Percentiles rank a stretch among this genome's conserved stretches.
phyloP scores from a whole-genome alignment of 2,329 filamentous ascomycete species.

The Knufia petricola region DNA sequence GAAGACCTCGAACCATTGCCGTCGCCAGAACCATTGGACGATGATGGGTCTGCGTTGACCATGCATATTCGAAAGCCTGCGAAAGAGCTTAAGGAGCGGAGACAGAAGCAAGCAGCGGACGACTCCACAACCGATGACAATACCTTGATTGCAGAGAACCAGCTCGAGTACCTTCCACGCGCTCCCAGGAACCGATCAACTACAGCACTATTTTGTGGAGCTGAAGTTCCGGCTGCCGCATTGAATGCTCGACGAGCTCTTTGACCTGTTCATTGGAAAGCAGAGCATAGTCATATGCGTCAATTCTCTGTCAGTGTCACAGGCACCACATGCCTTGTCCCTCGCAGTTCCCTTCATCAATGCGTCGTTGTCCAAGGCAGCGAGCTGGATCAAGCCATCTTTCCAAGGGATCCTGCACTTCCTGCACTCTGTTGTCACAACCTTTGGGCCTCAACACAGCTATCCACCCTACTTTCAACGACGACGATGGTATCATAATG shows the following conservation, averaged over 20 bases:
- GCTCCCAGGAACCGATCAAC: conserved; percentile 3
- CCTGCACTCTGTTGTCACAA: too few species aligned
- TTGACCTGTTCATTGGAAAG: too few species aligned
- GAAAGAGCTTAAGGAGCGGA: not conserved
- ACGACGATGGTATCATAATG: too few species aligned
- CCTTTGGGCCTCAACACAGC: too few species aligned
- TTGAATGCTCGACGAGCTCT: not conserved
- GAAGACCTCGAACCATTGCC: not conserved
- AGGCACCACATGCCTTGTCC: too few species aligned
- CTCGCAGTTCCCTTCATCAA: too few species aligned
- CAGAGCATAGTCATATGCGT: too few species aligned
- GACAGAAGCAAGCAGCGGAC: not conserved
- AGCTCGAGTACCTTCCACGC: conserved; percentile 1
- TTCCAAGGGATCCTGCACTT: too few species aligned
- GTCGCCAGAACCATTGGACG: not conserved
- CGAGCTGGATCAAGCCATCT: too few species aligned
- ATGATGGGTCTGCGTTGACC: not conserved
- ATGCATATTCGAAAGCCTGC: not conserved
- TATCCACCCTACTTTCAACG: too few species aligned
- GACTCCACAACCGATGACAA: not conserved
- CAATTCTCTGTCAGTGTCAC: too few species aligned
- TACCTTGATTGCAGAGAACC: conserved; percentile 1
- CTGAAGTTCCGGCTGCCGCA: not conserved
- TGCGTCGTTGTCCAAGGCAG: too few species aligned
- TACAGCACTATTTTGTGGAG: not conserved